Percentiles rank a stretch among this genome's conserved stretches.
These are phyloP conservation scores for Exophiala sideris DNA, from an alignment of 2,329 filamentous ascomycete genomes.

Conservation along the genomic window DNA sequence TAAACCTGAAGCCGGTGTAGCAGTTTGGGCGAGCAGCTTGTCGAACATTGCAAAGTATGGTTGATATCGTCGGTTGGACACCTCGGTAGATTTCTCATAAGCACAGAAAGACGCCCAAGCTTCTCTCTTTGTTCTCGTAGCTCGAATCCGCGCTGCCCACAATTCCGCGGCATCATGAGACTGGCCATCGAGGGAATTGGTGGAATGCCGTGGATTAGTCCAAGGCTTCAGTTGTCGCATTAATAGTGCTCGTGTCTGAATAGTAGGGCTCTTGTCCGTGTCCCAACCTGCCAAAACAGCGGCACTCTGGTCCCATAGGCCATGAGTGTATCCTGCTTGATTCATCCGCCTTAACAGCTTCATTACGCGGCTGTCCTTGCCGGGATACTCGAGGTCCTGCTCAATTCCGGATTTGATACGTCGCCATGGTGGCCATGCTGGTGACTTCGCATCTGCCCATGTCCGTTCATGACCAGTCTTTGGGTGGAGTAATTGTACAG, in stretches of 20 bases:
- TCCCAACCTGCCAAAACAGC: slow-evolving; percentile 61
- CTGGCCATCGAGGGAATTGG: slow-evolving; percentile 3
- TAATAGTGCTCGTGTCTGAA: slow-evolving; percentile 55
- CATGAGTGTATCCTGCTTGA: slow-evolving; percentile 55
- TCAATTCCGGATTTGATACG: slow-evolving; percentile 60
- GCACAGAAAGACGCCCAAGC: slow-evolving; percentile 64
- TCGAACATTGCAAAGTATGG: slow-evolving; percentile 55
- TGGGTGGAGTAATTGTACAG: slow-evolving; percentile 55
- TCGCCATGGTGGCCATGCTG: slow-evolving; percentile 65
- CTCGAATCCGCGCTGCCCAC: slow-evolving; percentile 57
- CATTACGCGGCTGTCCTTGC: slow-evolving; percentile 56
- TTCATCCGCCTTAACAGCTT: slow-evolving; percentile 55
- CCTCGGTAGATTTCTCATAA: slow-evolving; percentile 44
- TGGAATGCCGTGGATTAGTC: slow-evolving; percentile 20
- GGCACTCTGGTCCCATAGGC: slow-evolving; percentile 53
- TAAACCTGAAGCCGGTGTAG: slow-evolving; percentile 26
- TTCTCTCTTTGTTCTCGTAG: slow-evolving; percentile 60
- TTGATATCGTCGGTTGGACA: slow-evolving; percentile 30
- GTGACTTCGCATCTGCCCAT: slow-evolving; percentile 58
- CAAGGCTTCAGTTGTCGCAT: slow-evolving; percentile 19
- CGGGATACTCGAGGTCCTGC: slow-evolving; percentile 53
- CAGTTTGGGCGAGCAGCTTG: slow-evolving; percentile 47
- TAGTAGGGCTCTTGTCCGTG: slow-evolving; percentile 59
- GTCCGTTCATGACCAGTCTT: slow-evolving; percentile 56
- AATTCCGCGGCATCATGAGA: slow-evolving; percentile 33